Base-by-base conservation (phyloP, 495 filamentous ascomycete genomes). In the Aspergillus sclerotiicarbonarius region DNA sequence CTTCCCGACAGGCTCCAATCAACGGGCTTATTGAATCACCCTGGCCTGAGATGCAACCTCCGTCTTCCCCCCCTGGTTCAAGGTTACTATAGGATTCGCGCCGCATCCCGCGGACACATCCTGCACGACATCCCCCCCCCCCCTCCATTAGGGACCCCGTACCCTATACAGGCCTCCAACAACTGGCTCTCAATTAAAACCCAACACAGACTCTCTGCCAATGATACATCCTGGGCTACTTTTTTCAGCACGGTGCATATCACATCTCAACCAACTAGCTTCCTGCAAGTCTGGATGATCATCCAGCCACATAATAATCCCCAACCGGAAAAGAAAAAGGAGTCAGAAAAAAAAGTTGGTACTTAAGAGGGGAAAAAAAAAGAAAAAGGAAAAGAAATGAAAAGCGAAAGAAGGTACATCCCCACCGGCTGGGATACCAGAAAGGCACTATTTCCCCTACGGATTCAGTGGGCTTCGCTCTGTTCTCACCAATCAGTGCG, bases 51-150 rank as follows among this genome's bases (percentile, higher is more conserved):
- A 66, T 66, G 63, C 63, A 66, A 66, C 63, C 57, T 60, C 54
- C 37, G 33, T 44, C 30, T 43, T 44, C 49, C 53, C 52, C 57
- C 59, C 60, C 60, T 51, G 62, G 63, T 66, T 41, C 63, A 58
- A 66, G 54, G 63, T 62, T 58, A 62, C 63, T 51, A 58, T 61
- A 58, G 53, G 64, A 63, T 63, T 63, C 53, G 58, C 50, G 61
- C 61, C 48, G 60, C 58, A 63, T 60, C 60, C 61, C 61, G 58
- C 61, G 56, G 53, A 49, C 55, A 63, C 56, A 54, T 59, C 64
- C 64, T 67, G 64, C 64, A 67, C 59, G 55, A 67, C 64, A 63
- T 67, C 47, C 58, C 53, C 64, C 61, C 63, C 53, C 37, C 30
- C 8, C 56, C 58, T 52, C 56, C 58, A 58, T 44, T 57, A 54